Conservation (phyloP, 1,284 basidiomycete species). For the Trichosporon ovoides region DNA sequence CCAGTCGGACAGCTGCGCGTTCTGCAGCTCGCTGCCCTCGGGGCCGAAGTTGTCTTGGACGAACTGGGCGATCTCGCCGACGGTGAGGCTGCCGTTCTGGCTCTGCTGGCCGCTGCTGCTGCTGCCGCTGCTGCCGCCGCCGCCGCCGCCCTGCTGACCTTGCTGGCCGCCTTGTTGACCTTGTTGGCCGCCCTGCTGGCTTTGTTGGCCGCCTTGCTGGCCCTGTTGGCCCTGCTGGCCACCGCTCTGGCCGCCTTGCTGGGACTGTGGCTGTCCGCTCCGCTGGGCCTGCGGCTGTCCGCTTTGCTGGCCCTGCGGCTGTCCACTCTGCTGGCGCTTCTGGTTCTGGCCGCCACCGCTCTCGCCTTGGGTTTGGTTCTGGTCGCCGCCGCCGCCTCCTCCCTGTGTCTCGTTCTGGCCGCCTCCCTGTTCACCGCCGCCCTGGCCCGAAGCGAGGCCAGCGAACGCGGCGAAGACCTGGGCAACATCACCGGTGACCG, state of each 20-base stretch:
- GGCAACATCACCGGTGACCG: constrained; percentile 62
- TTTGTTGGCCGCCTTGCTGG: neutral
- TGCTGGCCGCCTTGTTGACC: neutral
- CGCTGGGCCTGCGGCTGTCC: neutral
- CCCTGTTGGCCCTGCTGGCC: neutral
- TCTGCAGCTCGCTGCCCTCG: constrained; percentile 76
- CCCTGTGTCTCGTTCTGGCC: neutral
- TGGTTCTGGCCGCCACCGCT: neutral
- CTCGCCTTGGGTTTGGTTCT: no score
- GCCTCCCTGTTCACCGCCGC: constrained; percentile 38
- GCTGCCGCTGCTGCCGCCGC: neutral
- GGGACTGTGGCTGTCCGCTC: neutral
- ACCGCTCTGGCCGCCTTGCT: neutral
- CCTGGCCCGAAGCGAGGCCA: constrained; percentile 48
- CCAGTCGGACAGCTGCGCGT: constrained; percentile 61
- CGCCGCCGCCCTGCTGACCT: neutral
- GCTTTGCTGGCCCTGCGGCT: neutral
- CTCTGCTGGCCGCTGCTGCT: neutral
- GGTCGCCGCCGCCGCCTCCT: no score
- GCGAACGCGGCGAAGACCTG: constrained; percentile 66
- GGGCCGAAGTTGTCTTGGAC: constrained; percentile 62
- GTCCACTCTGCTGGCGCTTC: neutral
- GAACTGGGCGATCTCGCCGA: constrained; percentile 57
- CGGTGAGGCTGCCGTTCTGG: constrained; percentile 50
- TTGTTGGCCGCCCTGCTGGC: no score